Base-by-base conservation (phyloP, 192 early-diverging fungal species). In the Coemansia sp. region DNA sequence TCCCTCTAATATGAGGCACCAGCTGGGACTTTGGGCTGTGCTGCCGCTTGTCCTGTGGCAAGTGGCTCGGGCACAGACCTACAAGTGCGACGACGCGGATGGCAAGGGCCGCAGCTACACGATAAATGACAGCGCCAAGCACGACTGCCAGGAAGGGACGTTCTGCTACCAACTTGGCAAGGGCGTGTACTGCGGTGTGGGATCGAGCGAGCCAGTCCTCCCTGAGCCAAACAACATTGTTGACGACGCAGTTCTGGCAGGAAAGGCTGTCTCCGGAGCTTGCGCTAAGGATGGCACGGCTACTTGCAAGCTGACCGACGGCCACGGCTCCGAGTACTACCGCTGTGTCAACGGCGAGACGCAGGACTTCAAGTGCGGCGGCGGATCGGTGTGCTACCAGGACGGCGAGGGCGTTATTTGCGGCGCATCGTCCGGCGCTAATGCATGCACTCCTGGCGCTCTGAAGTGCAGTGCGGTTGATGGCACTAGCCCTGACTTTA, bases 351-450 rank as follows among this genome's bases (percentile, higher is more conserved):
- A 38, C 20, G 56, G 56, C n/a, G 56, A 20, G 19, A 5, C 35
- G n/a, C 56, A 58, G 32, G 56, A 38, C 9, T 58, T 58, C 20
- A 62, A 51, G 51, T 70, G 68, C 40, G 53, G 42, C 68, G 32
- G 61, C 31, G 68, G 60, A 4, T 70, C 68, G 9, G 68, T 70
- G 29, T 70, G 68, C 51, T 62, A 70, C 68, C 60, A 70, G 24
- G 60, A 70, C n/a, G 60, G 68, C 39, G 31, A 56, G 27, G 61
- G 53, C 25, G 57, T 70, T 46, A 1, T 62, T 6, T 70, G 68
- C 43, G 68, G 68, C 14, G 54, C 37, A 31, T 19, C 54, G 6
- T 39, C 35, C 31, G 38, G 46, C 32, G 62, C 41, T 7, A 59
- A 24, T 17, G 60, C 36, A 20, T 69, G 60, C 31, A 62, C 51